Conservation (phyloP, 78 protist species). For the Dictyostelium discoideum region dicty_2.7 NC_007088.5:7783001-7783500, state of each 20-base stretch:
- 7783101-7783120: background rate
- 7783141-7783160: conserved; percentile 20
- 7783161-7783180: conserved; percentile 3
- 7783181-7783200: conserved; percentile 11
- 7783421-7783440: background rate
- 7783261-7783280: background rate
- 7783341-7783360: background rate
- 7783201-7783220: conserved; percentile 17
- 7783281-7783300: no score
- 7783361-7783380: conserved; percentile 3
- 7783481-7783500: background rate
- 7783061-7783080: background rate
- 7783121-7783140: background rate
- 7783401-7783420: conserved; percentile 3
- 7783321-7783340: no score
- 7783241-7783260: conserved; percentile 5
- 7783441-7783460: background rate
- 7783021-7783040: background rate
- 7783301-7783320: no score
- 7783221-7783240: background rate
- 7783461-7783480: conserved; percentile 1
- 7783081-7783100: background rate
- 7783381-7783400: background rate
- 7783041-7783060: background rate
- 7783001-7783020: background rate